These are phyloP conservation scores for Tetradesmus obliquus DNA, from an alignment of 139 green algal genomes.

Conservation along the genomic window DNA sequence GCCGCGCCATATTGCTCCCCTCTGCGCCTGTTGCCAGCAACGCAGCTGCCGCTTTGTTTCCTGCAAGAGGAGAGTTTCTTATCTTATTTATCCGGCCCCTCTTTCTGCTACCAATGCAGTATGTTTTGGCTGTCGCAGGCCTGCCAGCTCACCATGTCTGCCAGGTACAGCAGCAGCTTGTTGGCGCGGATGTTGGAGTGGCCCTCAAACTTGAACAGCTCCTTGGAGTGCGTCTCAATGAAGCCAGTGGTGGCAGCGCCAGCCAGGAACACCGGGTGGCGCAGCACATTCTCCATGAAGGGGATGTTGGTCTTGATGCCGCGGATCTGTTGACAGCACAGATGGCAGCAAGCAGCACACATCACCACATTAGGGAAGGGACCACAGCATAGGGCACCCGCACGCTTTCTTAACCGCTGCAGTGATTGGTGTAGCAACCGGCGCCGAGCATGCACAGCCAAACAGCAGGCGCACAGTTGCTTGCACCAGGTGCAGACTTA, in stretches of 20 bases:
- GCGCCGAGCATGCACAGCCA: neutral
- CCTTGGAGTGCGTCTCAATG: conserved; percentile 77
- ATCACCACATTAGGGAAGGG: neutral
- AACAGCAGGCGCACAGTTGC: too few species aligned
- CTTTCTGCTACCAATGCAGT: too few species aligned
- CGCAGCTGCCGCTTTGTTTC: too few species aligned
- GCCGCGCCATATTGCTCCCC: too few species aligned
- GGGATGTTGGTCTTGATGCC: conserved; percentile 96
- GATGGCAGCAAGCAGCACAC: too few species aligned
- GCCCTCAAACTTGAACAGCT: conserved; percentile 79
- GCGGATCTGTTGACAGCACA: conserved; percentile 60
- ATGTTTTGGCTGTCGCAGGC: neutral
- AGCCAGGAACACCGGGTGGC: conserved; percentile 87
- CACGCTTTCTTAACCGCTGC: too few species aligned
- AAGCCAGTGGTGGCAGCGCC: conserved; percentile 80
- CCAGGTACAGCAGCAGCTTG: conserved; percentile 89
- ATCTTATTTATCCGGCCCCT: too few species aligned
- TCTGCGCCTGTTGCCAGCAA: too few species aligned
- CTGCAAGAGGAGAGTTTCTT: too few species aligned
- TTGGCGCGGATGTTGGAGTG: conserved; percentile 57
- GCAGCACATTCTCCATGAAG: conserved; percentile 93
- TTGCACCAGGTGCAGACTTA: too few species aligned
- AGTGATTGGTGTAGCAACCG: too few species aligned
- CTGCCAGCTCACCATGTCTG: conserved; percentile 59
- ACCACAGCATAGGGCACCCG: too few species aligned